phyloP scores from a whole-genome alignment of 2,329 filamentous ascomycete genomes.

The Parascedosporium putredinis region DNA sequence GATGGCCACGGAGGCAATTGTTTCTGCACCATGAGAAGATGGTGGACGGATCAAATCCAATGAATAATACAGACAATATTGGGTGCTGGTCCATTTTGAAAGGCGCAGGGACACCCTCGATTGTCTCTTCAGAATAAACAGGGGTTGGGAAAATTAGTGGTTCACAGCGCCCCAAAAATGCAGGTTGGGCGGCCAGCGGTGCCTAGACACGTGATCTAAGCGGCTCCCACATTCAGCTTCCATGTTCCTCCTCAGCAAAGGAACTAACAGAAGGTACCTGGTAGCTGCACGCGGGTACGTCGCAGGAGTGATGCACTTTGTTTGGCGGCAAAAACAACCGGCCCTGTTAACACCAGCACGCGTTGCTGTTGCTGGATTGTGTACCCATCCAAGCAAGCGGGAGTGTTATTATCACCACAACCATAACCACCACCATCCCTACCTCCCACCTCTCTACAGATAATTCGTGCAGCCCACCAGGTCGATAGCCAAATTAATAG shows the following conservation, averaged over 20 bases:
- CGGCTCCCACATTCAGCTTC: background rate
- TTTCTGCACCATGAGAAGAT: no score
- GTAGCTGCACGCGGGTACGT: background rate
- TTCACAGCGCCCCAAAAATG: background rate
- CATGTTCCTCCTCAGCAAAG: background rate
- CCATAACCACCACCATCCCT: conserved; percentile 1
- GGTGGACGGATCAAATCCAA: no score
- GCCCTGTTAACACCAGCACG: conserved; percentile 1
- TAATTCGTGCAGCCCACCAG: background rate
- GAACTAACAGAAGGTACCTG: background rate
- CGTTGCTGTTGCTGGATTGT: background rate
- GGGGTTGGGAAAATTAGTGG: background rate
- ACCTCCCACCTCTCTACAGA: background rate
- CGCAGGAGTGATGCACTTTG: background rate
- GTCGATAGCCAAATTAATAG: background rate
- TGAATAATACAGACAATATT: no score
- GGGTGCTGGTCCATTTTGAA: no score
- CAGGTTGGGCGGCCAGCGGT: background rate
- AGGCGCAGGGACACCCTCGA: no score
- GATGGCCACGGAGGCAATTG: no score
- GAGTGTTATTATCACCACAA: conserved; percentile 4
- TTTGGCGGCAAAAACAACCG: background rate
- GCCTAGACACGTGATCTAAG: background rate
- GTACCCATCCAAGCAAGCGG: background rate
- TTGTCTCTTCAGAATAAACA: background rate